A percentile compares a stretch with the other conserved stretches of the same genome.
phyloP scores from a whole-genome alignment of 106 monocot species.

The Platanthera guangdongensis region DNA sequence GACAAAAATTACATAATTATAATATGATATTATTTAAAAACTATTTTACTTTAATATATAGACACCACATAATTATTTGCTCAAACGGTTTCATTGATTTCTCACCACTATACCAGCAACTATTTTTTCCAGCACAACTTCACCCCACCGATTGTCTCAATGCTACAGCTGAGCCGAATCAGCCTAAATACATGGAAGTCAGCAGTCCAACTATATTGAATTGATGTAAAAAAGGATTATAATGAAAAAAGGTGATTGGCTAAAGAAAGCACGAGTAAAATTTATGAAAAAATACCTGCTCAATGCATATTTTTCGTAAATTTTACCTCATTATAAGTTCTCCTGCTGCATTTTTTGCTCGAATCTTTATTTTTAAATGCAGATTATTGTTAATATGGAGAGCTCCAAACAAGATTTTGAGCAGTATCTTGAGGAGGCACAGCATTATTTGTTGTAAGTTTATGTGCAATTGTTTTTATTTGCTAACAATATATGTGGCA shows the following conservation, averaged over 20 bases:
- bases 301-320: not conserved
- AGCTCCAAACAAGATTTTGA: slow-evolving; percentile 64
- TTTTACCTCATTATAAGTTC: not conserved
- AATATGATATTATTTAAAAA: too few species aligned
- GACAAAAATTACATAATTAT: too few species aligned
- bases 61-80: too few species aligned
- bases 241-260: not conserved
- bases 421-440: slow-evolving; percentile 42
- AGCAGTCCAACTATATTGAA: too few species aligned
- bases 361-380: slow-evolving; percentile 11
- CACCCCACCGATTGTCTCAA: too few species aligned
- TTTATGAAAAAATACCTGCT: not conserved
- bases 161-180: too few species aligned
- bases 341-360: not conserved
- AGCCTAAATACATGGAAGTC: too few species aligned
- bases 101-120: too few species aligned
- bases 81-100: too few species aligned
- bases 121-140: too few species aligned
- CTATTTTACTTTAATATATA: too few species aligned
- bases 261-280: not conserved
- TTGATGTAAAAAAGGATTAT: not conserved
- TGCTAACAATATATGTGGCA: not conserved
- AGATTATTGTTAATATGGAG: slow-evolving; percentile 94
- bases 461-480: not conserved
- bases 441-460: slow-evolving; percentile 56